phyloP scores from a whole-genome alignment of 768 basidiomycete species.

The Tulasnella calospora region DNA sequence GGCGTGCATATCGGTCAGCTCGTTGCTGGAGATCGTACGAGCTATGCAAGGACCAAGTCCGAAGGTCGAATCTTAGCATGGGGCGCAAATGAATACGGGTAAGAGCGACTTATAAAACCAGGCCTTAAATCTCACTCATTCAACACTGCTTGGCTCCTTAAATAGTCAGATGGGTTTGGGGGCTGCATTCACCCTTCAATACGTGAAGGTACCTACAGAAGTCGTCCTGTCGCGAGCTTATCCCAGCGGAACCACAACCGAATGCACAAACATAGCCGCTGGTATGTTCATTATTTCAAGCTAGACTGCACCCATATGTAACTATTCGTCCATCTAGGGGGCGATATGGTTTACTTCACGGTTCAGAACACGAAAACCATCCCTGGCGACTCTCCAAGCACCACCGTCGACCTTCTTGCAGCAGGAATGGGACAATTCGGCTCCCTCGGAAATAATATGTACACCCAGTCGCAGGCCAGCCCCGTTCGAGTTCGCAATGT shows the following conservation, averaged over 20 bases:
- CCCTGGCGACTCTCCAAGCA: slow-evolving; percentile 32
- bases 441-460: slow-evolving; percentile 61
- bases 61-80: slow-evolving; percentile 76
- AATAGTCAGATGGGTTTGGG: slow-evolving; percentile 78
- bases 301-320: slow-evolving; percentile 13
- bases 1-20: slow-evolving; percentile 63
- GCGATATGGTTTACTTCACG: slow-evolving; percentile 71
- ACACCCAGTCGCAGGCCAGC: slow-evolving; percentile 62
- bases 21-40: slow-evolving; percentile 65
- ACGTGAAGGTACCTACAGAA: slow-evolving; percentile 79
- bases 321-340: slow-evolving; percentile 44
- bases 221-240: slow-evolving; percentile 63
- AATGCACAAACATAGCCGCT: slow-evolving; percentile 61
- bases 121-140: slow-evolving; percentile 9
- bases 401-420: slow-evolving; percentile 56
- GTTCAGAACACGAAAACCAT: slow-evolving; percentile 49
- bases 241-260: slow-evolving; percentile 48
- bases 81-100: slow-evolving; percentile 88
- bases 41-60: slow-evolving; percentile 59
- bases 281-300: slow-evolving; percentile 41
- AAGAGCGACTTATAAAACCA: slow-evolving; percentile 29
- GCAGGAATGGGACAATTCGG: slow-evolving; percentile 84
- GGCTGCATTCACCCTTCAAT: slow-evolving; percentile 53
- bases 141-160: neutral
- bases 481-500: slow-evolving; percentile 72